A percentile compares a stretch with the other conserved stretches of the same genome.
These are phyloP conservation scores for Neofusicoccum cordaticola DNA, from an alignment of 2,329 filamentous ascomycete genomes.

Conservation along the genomic window DNA sequence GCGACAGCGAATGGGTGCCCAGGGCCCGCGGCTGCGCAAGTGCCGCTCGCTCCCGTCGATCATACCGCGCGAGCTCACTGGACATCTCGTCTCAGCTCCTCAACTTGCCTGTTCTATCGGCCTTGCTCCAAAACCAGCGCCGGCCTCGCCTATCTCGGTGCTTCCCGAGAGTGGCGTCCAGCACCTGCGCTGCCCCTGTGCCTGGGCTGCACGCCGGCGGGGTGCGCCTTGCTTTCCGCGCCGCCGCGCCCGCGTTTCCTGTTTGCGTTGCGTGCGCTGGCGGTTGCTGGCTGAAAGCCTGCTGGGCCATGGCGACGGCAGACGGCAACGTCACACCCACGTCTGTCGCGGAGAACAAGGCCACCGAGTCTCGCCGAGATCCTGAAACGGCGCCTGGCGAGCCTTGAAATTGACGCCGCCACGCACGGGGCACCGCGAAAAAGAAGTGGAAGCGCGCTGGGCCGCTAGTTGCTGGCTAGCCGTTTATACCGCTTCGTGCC, in stretches of 20 bases:
- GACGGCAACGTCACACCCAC: background rate
- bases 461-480: background rate
- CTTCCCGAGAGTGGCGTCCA: too few relatives aligned
- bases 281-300: background rate
- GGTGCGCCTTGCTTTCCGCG: too few relatives aligned
- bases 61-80: too few relatives aligned
- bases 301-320: background rate
- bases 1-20: too few relatives aligned
- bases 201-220: too few relatives aligned
- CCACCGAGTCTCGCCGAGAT: background rate
- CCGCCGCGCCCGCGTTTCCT: background rate
- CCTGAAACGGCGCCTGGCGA: slow-evolving; percentile 7
- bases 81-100: too few relatives aligned
- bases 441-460: background rate
- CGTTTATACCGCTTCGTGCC: background rate
- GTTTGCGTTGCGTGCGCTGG: background rate
- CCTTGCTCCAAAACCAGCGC: too few relatives aligned
- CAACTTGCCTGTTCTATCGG: too few relatives aligned
- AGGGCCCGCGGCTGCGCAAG: too few relatives aligned
- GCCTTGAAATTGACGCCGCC: background rate
- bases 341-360: background rate
- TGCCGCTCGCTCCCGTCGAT: too few relatives aligned
- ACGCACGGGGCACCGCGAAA: background rate
- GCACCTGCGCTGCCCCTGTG: too few relatives aligned
- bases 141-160: too few relatives aligned